Evolutionary conservation across 2,329 filamentous ascomycete genomes (phyloP).

Genomic region (Colletotrichum siamense): DNA sequence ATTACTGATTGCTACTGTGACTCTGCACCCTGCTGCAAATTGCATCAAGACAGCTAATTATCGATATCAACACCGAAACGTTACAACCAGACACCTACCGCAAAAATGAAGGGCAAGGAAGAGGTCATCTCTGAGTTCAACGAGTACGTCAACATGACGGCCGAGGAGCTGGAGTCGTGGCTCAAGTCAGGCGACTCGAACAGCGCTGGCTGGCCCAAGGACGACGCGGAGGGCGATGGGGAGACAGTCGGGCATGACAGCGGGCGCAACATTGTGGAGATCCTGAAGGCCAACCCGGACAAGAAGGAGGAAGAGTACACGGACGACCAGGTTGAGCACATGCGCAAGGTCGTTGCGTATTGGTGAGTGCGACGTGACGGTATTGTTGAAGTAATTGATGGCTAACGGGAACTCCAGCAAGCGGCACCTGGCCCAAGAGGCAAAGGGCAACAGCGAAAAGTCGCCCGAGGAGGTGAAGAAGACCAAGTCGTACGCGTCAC

Average conservation of each 20-base stretch:
- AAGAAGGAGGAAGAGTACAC: constrained; percentile 63
- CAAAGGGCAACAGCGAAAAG: constrained; percentile 60
- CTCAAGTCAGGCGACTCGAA: constrained; percentile 63
- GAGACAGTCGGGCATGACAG: constrained; percentile 70
- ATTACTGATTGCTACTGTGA: not conserved
- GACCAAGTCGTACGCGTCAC: constrained; percentile 60
- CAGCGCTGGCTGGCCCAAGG: constrained; percentile 65
- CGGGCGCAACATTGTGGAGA: constrained; percentile 67
- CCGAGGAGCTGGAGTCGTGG: constrained; percentile 66
- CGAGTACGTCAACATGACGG: constrained; percentile 69
- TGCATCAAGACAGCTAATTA: not conserved
- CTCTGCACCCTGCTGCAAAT: not conserved
- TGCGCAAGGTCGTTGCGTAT: constrained; percentile 68
- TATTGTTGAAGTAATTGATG: no score
- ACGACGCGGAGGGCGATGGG: constrained; percentile 55
- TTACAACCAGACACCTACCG: not conserved
- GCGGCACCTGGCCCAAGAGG: constrained; percentile 69
- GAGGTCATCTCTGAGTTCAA: constrained; percentile 64
- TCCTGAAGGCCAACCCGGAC: constrained; percentile 65
- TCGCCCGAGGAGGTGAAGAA: constrained; percentile 47
- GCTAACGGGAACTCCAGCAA: constrained; percentile 43
- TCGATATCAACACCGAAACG: not conserved
- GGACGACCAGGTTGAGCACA: constrained; percentile 60
- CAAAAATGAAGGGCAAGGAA: constrained; percentile 29
- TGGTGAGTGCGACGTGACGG: constrained; percentile 39